Conservation (phyloP, 2,329 filamentous ascomycete species). For the Capronia americana region DNA sequence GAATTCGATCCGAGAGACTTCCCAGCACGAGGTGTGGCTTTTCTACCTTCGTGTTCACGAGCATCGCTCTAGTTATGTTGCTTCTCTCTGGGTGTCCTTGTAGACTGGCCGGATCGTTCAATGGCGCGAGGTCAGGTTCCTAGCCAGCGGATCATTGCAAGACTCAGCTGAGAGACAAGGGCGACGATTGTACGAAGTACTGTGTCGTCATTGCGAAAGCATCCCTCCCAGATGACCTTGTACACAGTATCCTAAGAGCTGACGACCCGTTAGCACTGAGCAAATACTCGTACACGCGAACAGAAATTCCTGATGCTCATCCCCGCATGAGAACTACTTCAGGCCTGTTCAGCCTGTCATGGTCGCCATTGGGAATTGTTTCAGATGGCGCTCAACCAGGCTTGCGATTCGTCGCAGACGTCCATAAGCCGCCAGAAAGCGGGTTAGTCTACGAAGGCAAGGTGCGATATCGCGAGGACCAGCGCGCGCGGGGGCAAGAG, state of each 20-base stretch:
- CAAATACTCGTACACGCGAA: background rate
- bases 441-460: slow-evolving; percentile 6
- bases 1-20: background rate
- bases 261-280: background rate
- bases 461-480: background rate
- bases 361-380: background rate
- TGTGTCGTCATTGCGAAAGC: background rate
- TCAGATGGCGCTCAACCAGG: background rate
- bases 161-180: background rate
- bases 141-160: background rate
- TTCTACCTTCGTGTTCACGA: background rate
- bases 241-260: background rate
- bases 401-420: slow-evolving; percentile 3
- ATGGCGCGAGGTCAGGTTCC: background rate
- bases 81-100: background rate
- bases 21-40: background rate
- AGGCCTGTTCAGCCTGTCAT: background rate
- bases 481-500: background rate
- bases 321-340: background rate
- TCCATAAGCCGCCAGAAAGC: background rate
- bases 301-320: background rate
- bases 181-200: background rate
- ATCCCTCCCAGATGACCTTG: background rate
- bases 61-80: background rate
- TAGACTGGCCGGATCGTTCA: background rate